phyloP scores from a whole-genome alignment of 345 rosid species.

The Brassica juncea region DNA sequence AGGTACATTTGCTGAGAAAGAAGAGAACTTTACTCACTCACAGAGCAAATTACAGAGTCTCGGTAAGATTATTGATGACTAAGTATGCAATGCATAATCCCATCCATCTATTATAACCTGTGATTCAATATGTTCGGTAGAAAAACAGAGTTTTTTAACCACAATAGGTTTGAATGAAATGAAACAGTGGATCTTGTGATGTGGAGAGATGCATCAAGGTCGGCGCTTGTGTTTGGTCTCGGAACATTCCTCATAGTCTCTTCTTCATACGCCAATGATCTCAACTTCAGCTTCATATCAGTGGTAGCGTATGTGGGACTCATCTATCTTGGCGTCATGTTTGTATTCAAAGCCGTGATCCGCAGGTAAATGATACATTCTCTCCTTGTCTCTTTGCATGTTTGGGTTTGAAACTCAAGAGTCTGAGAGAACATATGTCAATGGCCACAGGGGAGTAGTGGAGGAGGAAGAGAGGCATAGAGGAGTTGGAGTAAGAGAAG shows the following conservation, averaged over 20 bases:
- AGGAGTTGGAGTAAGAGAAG: constrained; percentile 62
- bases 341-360: constrained; percentile 61
- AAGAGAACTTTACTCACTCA: constrained; percentile 46
- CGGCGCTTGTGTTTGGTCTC: constrained; percentile 73
- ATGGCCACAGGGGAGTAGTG: constrained; percentile 49
- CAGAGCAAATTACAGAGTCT: constrained; percentile 71
- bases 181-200: constrained; percentile 81
- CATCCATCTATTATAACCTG: background rate
- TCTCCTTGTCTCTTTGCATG: background rate
- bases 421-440: background rate
- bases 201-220: constrained; percentile 87
- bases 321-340: constrained; percentile 68
- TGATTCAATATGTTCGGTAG: background rate
- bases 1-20: constrained; percentile 32
- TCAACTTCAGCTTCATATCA: constrained; percentile 69
- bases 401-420: constrained; percentile 1
- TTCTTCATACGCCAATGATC: constrained; percentile 71
- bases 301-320: constrained; percentile 78
- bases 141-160: background rate
- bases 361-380: constrained; percentile 53
- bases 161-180: background rate
- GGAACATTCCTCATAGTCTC: constrained; percentile 76
- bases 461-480: constrained; percentile 47
- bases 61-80: constrained; percentile 45
- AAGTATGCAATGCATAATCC: background rate